These are phyloP conservation scores for Byssothecium circinans DNA, from an alignment of 2,329 filamentous ascomycete genomes.

Conservation along the genomic window DNA sequence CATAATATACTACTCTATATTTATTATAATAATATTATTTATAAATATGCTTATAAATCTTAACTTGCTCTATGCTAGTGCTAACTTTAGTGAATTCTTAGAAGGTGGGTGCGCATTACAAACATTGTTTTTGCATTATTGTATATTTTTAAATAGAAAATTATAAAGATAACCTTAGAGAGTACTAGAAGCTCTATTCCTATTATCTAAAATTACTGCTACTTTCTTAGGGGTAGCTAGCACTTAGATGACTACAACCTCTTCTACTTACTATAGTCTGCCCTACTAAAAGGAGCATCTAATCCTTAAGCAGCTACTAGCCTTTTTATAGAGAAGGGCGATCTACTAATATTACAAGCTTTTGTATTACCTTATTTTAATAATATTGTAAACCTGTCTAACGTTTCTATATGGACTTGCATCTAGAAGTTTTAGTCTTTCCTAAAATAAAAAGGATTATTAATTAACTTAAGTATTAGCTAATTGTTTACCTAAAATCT, in stretches of 20 bases:
- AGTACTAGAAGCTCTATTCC: slow-evolving; percentile 1
- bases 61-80: no score
- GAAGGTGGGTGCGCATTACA: no score
- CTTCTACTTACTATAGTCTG: slow-evolving; percentile 16
- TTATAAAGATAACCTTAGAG: no score
- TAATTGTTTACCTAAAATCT: slow-evolving; percentile 8
- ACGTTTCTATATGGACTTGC: slow-evolving; percentile 5
- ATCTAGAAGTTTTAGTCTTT: slow-evolving; percentile 15
- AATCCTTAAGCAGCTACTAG: slow-evolving; percentile 10
- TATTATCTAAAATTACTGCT: slow-evolving; percentile 4
- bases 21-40: no score
- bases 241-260: slow-evolving; percentile 6
- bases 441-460: slow-evolving; percentile 9
- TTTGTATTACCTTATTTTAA: slow-evolving; percentile 10
- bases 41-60: no score
- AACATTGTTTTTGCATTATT: no score
- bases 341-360: slow-evolving; percentile 17
- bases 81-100: no score
- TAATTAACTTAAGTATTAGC: slow-evolving; percentile 5
- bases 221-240: slow-evolving; percentile 7
- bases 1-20: no score
- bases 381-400: slow-evolving; percentile 11
- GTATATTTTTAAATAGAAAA: no score
- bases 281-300: slow-evolving; percentile 11
- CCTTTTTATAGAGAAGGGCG: slow-evolving; percentile 11